Base-by-base conservation (phyloP, 805 yeast genomes). In the Priceomyces carsonii region DNA sequence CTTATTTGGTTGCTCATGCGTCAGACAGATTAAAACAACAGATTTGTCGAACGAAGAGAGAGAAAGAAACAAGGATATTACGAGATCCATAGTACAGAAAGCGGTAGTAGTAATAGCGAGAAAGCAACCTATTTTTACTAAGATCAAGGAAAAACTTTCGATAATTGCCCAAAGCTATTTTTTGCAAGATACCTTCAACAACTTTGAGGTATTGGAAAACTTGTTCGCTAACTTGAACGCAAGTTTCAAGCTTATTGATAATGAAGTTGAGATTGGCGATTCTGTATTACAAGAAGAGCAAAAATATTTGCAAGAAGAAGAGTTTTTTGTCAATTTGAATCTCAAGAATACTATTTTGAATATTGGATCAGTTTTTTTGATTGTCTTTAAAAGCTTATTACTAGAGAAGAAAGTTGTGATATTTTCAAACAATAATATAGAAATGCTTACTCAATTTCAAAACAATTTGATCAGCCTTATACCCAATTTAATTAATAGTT, bases 1-100 rank as follows among this genome's bases (percentile, higher is more conserved):
- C 0, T 60, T 89, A n/a, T 93, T 93, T 69, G 99, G 96, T 1
- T 86, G 95, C 43, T 82, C 95, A 0, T 93, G 99, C 62, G 87
- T 90, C 18, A 73, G 96, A 24, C 98, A 91, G 59, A 73, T 91
- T 26, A 69, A 76, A 26, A 67, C 85, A 1, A 71, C 74, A 18
- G 82, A 81, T 18, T 63, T 91, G 38, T 53, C 75, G 3, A 51
- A 45, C 18, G 61, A 58, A 23, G 72, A 68, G 45, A 41, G 60
- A 15, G 71, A 68, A 37, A 66, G 73, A 35, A 72, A 77, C 35
- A 72, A 74, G 9, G 89, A 84, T 40, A 75, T 85, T 18, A 86
- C 95, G 0, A 69, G 99, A 38, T 84, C 95, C 2, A 80, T 88
- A 0, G 90, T 93, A 3, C 99, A 93, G 51, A 93, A 93, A 53